Evolutionary conservation across 805 yeast genomes (phyloP).

Genomic region (Starmerella kuoi): DNA sequence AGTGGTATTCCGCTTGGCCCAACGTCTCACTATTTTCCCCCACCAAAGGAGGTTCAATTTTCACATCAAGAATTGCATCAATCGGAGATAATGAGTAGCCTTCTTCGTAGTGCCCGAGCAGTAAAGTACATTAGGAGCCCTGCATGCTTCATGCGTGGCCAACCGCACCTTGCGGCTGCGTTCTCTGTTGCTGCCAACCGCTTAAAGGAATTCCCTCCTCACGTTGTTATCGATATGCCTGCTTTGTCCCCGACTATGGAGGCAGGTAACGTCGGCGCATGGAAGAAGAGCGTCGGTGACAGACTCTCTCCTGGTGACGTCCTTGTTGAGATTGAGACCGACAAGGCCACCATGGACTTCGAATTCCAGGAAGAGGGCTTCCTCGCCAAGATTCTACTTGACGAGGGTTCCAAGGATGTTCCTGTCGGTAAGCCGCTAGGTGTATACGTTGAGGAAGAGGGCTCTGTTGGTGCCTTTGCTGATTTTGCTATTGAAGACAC

Average conservation of each 20-base stretch:
- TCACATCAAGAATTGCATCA: no score
- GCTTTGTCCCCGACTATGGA: slow-evolving; percentile 99
- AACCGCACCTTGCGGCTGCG: slow-evolving; percentile 10
- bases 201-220: slow-evolving; percentile 51
- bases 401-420: slow-evolving; percentile 67
- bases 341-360: slow-evolving; percentile 94
- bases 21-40: background rate
- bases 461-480: slow-evolving; percentile 77
- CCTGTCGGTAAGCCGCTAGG: slow-evolving; percentile 95
- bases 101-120: slow-evolving; percentile 19
- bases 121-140: slow-evolving; percentile 12
- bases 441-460: slow-evolving; percentile 80
- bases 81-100: slow-evolving; percentile 12
- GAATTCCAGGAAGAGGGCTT: slow-evolving; percentile 96
- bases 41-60: no score
- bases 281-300: slow-evolving; percentile 89
- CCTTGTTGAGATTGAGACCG: slow-evolving; percentile 94
- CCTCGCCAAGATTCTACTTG: slow-evolving; percentile 57
- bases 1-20: background rate
- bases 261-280: slow-evolving; percentile 77
- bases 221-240: slow-evolving; percentile 90
- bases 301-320: slow-evolving; percentile 82
- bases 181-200: slow-evolving; percentile 19
- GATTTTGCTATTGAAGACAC: slow-evolving; percentile 73
- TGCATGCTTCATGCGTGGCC: slow-evolving; percentile 8